Conservation (phyloP, 805 yeast genomes). For the Nakazawaea ambrosiae region DNA sequence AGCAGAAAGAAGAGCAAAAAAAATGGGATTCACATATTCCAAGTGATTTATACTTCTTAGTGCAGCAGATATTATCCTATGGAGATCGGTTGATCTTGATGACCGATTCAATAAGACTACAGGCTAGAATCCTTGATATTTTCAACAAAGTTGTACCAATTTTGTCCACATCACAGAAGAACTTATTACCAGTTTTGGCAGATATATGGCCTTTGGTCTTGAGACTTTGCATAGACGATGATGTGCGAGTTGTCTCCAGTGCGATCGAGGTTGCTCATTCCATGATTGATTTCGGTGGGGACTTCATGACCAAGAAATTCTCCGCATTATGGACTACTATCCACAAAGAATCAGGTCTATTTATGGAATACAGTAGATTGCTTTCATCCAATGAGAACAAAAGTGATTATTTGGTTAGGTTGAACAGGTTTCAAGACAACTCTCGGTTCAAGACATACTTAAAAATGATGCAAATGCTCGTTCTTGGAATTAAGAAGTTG, state of each 20-base stretch:
- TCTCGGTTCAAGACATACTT: slow-evolving; percentile 20
- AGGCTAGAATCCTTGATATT: slow-evolving; percentile 49
- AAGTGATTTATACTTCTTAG: slow-evolving; percentile 44
- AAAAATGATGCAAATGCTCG: slow-evolving; percentile 23
- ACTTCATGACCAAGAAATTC: slow-evolving; percentile 40
- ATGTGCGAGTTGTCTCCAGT: slow-evolving; percentile 22
- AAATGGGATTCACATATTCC: slow-evolving; percentile 71
- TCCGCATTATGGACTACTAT: slow-evolving; percentile 35
- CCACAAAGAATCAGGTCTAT: slow-evolving; percentile 7
- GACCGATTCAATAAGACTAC: slow-evolving; percentile 57
- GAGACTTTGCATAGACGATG: slow-evolving; percentile 14
- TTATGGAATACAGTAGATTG: neutral
- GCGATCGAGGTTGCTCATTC: slow-evolving; percentile 21
- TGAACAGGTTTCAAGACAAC: slow-evolving; percentile 8
- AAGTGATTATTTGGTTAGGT: slow-evolving; percentile 3
- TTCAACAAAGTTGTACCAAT: slow-evolving; percentile 38
- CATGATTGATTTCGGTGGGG: slow-evolving; percentile 31
- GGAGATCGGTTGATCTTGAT: slow-evolving; percentile 53
- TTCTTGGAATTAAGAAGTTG: slow-evolving; percentile 30
- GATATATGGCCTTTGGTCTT: slow-evolving; percentile 43
- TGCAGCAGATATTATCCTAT: slow-evolving; percentile 58
- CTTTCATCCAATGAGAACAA: slow-evolving; percentile 11
- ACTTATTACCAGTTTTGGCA: slow-evolving; percentile 44
- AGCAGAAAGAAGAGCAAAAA: slow-evolving; percentile 21
- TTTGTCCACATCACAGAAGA: slow-evolving; percentile 40